Base-by-base conservation (phyloP, 2,329 filamentous ascomycete species). In the Epichloe amarillans region DNA sequence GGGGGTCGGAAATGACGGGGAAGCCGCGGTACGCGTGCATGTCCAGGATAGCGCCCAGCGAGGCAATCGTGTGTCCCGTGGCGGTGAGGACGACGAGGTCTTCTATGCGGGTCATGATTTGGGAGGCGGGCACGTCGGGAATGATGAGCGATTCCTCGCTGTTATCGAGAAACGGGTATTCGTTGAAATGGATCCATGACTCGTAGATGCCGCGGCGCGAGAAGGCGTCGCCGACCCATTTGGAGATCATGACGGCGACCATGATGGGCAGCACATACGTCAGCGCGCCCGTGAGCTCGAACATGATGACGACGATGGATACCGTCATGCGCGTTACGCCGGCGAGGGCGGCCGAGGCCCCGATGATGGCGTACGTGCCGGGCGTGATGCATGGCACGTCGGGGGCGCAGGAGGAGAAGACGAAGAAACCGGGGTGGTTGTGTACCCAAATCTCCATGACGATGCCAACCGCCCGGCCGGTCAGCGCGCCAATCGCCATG, bases 251-350 rank as follows among this genome's bases (percentile, higher is more conserved):
- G 62, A 98, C 93, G 42, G 90, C 89, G 56, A 98, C 87, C 93
- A 98, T 98, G 66, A 97, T 98, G 50, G 93, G 93, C 7, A 98
- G 80, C 46, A 98, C 91, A 63, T 97, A 97, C 1, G 89, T 95
- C 30, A 98, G 76, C 1, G 93, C 93, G 49, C 93, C 93, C 0
- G 93, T 98, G 51, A 98, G 82, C 71, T 98, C 93, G 62, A 98
- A 98, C 86, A 96, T 96, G 70, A 98, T 98, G 61, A 97, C 93
- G 4, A 98, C 91, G 57, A 98, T 96, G 12, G 90, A 96, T 11
- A 96, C 89, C 0, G 93, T 98, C 83, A 98, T 94, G 58, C 91
- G 82, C 17, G 91, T 97, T 37, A 94, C 88, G 46, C 93, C 93
- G 5, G 87, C 88, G 2, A 98, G 80, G n/a, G 91, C 88, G 4